Evolutionary conservation across 352 stramenopile genomes (phyloP), one percentile per base, ranked within the genome.

Genomic region (Phytophthora citricola): DNA sequence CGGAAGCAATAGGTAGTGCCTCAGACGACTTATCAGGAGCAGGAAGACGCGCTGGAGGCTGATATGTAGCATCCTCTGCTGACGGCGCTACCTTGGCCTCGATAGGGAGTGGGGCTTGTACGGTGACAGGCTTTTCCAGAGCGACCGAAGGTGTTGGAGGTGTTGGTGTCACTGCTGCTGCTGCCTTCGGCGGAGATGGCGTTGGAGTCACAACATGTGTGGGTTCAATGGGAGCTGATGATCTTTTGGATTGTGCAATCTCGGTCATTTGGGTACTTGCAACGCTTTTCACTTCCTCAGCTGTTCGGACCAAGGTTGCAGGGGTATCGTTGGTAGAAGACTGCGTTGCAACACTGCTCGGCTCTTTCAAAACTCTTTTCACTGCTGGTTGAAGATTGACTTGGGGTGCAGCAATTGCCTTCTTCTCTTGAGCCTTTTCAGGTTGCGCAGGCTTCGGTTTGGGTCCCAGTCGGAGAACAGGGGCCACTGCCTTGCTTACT

Each of bases 171-270:
- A 26, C 26, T 43, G 41, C 22, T 46, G 36, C 14, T 45, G 7
- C 24, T 60, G 29, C 14, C 3, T 51, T 70, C 26, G 15, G 15
- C 24, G 45, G 6, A 38, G 40, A 27, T 52, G 58, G 17, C 24
- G 46, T 38, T 24, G 55, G 20, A 31, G 44, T 4, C 20, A 50
- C 15, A 22, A n/a, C 31, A 31, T 44, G 49, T 24, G 40, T 39
- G 46, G 32, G 12, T 24, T 27, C 46, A 41, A 14, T 24, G 5
- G 52, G 31, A 48, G 40, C 3, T 46, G 39, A 9, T 38, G 31
- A 29, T 8, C 3, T 45, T 46, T 64, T 53, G 4, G 22, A 34
- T 43, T 57, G 60, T 52, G 14, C 31, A 73, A 58, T 58, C 73
- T 48, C 12, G 4, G 5, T 39, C 12, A 22, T 44, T 64, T 58